Evolutionary conservation across 202 grass and related monocot species (phyloP), one percentile per base, ranked within the genome.

Genomic region (Carex arenaria): DNA sequence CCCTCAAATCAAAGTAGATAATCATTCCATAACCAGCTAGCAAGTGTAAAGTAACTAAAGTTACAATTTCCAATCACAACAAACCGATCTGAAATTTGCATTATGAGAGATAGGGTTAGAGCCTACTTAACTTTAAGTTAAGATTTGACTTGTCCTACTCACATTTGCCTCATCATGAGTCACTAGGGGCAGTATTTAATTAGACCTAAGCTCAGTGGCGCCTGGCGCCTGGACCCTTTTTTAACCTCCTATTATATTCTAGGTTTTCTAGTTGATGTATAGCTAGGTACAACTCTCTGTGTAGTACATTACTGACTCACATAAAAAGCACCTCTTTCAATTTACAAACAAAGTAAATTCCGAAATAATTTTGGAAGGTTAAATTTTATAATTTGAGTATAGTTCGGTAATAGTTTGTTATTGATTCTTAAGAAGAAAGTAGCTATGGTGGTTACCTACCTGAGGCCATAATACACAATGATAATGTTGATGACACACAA

Each of bases 171-270:
- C 42, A 11, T 68, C 10, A 53, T 82, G 80, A 82, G 80, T 82
- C 80, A 82, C 17, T 82, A 69, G 80, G 80, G 63, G 3, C 80
- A 82, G 68, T 82, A 68, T 53, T 82, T 82, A 31, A 82, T 64
- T 55, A n/a, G 17, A 31, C 11, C 19, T 68, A 68, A 55, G 43
- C 4, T 82, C 14, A 82, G 80, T 82, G 80, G 34, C 14, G 14
- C 30, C 28, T 82, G 13, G n/a, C n/a, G n/a, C n/a, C n/a, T 53
- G 80, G 80, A 47, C 62, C 79, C 80, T 68, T 68, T 82, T 67
- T 82, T 82, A 82, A 66, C 60, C 42, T 82, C 15, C 59, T 23
- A 47, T 20, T 30, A 64, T 63, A 8, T 49, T 23, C 14, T 57
- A 17, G 26, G 57, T 47, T 62, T 66, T 82, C 13, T 56, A 26